Percentiles rank a stretch among this genome's conserved stretches.
These are phyloP conservation scores for Phylloporus arenicola DNA, from an alignment of 768 basidiomycete species.

Conservation along the genomic window DNA sequence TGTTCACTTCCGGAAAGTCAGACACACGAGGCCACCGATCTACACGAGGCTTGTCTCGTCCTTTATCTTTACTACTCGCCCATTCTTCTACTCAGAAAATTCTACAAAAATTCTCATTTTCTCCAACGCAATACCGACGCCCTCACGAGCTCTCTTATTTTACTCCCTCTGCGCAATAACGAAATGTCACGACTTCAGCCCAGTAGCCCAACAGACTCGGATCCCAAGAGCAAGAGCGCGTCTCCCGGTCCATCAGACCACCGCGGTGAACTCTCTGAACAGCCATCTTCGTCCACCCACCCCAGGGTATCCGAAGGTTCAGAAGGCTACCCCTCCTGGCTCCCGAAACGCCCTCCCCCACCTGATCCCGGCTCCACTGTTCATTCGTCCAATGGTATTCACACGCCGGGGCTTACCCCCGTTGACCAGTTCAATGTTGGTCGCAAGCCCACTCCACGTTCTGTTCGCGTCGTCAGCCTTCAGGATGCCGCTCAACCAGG, in stretches of 20 bases:
- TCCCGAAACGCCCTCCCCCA: constrained; percentile 70
- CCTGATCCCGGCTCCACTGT: constrained; percentile 71
- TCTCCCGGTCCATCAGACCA: constrained; percentile 25
- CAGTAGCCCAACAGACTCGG: constrained; percentile 26
- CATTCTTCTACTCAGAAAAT: constrained; percentile 16
- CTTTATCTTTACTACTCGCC: constrained; percentile 22
- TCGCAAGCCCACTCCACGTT: constrained; percentile 75
- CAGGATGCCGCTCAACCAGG: constrained; percentile 43
- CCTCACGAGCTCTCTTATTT: constrained; percentile 26
- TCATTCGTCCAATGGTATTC: constrained; percentile 47
- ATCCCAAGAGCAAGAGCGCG: constrained; percentile 28
- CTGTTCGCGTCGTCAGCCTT: constrained; percentile 74
- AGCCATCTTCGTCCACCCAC: constrained; percentile 32
- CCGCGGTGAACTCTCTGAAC: constrained; percentile 28
- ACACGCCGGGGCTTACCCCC: constrained; percentile 30
- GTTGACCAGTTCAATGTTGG: constrained; percentile 40
- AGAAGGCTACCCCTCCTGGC: constrained; percentile 82
- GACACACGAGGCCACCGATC: constrained; percentile 45
- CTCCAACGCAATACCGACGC: constrained; percentile 32
- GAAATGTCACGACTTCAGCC: constrained; percentile 35
- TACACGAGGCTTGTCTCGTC: constrained; percentile 40
- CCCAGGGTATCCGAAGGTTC: constrained; percentile 37
- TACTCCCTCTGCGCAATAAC: constrained; percentile 30
- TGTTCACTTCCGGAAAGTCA: constrained; percentile 37
- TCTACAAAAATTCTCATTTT: constrained; percentile 16